Evolutionary conservation across 768 basidiomycete species (phyloP).

Genomic region (Trametes punicea): DNA sequence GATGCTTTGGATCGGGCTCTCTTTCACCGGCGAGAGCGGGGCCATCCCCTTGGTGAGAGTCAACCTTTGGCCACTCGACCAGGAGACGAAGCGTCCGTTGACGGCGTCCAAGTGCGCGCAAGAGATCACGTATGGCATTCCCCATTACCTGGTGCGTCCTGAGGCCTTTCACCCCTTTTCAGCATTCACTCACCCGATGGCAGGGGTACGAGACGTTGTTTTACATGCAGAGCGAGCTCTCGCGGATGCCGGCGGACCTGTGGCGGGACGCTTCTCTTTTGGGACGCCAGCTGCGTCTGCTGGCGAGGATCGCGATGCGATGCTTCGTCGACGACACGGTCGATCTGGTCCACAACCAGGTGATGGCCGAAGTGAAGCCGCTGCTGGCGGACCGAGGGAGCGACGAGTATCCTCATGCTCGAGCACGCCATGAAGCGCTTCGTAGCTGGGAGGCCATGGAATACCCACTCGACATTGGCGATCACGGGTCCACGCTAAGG

Average conservation of each 20-base stretch:
- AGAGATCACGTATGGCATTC: background rate
- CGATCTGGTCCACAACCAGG: background rate
- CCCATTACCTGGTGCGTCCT: background rate
- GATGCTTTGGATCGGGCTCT: too few species aligned
- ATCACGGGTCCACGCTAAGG: background rate
- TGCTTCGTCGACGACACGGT: background rate
- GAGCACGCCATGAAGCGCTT: background rate
- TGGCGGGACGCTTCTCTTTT: background rate
- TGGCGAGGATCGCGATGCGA: background rate
- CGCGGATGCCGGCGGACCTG: background rate
- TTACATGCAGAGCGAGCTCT: background rate
- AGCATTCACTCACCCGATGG: background rate
- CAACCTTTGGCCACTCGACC: background rate
- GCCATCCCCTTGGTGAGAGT: too few species aligned
- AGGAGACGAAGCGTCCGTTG: background rate
- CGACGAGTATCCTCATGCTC: background rate
- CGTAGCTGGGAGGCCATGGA: background rate
- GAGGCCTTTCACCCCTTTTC: background rate
- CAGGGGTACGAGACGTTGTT: background rate
- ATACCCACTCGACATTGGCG: background rate
- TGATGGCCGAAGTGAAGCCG: background rate
- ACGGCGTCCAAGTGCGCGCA: background rate
- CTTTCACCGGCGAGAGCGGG: background rate
- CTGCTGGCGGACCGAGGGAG: background rate
- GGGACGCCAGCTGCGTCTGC: background rate